Evolutionary conservation across 305 asterid species (phyloP), one percentile per base, ranked within the genome.

Genomic region (Solanum hybrid): DNA sequence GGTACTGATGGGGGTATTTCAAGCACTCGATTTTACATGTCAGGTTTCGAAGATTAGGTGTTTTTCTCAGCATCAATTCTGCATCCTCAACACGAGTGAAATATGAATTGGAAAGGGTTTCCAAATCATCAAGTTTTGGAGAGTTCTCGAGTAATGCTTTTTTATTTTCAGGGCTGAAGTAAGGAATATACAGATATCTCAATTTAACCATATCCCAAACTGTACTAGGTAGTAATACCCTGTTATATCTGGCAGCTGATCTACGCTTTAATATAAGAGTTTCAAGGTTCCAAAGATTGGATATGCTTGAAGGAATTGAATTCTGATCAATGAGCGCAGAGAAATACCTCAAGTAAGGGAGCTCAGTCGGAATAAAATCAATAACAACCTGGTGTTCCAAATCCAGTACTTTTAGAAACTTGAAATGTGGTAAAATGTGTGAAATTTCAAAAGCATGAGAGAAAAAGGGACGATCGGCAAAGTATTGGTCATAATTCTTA

Each of bases 191-290:
- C 35, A 83, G 35, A 83, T 22, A 31, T 31, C 39, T 83, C 84
- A 89, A 11, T 16, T 22, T 89, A 42, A 64, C 39, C 84, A 89
- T 89, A 11, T 31, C 4, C 64, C 36, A 71, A 26, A 89, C 12
- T 5, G 57, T 11, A 34, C 0, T 24, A 0, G 89, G 87, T 24
- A 85, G 26, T 67, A 10, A 2, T 67, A 67, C 3, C 0, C 0
- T n/a, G 13, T 1, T 29, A 29, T 2, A 3, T 29, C 29, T 28
- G 1, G 1, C 31, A 29, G 33, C 33, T 31, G 33, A 4, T 33
- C 5, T 33, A 33, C 5, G 34, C 5, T 33, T 33, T 33, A 33
- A 33, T 33, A 33, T 33, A 33, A 33, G 34, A 33, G 34, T 33
- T 33, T 33, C 34, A 33, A 33, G 34, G 34, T 33, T 33, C 34